Conservation (phyloP, 2,329 filamentous ascomycete genomes). For the Ophiocordyceps camponoti-saundersi region DNA sequence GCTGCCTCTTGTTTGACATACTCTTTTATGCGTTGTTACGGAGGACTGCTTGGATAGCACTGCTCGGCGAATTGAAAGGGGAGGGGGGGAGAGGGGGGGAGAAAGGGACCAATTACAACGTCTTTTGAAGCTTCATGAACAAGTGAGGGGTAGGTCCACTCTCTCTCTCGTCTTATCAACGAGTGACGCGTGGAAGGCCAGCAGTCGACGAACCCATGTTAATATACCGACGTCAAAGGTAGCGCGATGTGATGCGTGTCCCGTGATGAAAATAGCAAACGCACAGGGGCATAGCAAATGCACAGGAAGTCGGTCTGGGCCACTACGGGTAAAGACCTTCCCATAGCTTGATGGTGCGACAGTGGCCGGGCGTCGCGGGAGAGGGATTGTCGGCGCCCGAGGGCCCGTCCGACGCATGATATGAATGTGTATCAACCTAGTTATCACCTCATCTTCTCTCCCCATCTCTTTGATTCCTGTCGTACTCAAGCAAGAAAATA, state of each 20-base stretch:
- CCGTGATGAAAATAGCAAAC: constrained; percentile 16
- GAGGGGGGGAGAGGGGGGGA: too few relatives aligned
- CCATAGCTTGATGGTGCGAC: not conserved
- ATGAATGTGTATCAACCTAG: too few relatives aligned
- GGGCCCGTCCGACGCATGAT: too few relatives aligned
- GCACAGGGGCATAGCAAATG: not conserved
- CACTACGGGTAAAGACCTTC: not conserved
- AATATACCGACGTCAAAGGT: too few relatives aligned
- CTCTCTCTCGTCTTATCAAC: too few relatives aligned
- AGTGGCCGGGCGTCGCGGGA: not conserved
- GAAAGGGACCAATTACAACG: too few relatives aligned
- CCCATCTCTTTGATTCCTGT: not conserved
- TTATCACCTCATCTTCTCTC: not conserved
- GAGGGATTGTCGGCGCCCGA: not conserved
- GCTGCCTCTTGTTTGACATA: constrained; percentile 1
- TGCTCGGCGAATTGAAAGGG: constrained; percentile 22
- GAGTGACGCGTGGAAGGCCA: too few relatives aligned
- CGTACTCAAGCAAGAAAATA: not conserved
- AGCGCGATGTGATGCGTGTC: not conserved
- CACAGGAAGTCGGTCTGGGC: not conserved
- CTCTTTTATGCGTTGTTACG: constrained; percentile 15
- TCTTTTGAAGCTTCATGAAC: too few relatives aligned
- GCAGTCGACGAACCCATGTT: too few relatives aligned
- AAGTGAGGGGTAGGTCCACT: too few relatives aligned
- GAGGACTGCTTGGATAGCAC: constrained; percentile 27